Evolutionary conservation across 1,284 basidiomycete genomes (phyloP).

Genomic region (Chalciporus sp.): DNA sequence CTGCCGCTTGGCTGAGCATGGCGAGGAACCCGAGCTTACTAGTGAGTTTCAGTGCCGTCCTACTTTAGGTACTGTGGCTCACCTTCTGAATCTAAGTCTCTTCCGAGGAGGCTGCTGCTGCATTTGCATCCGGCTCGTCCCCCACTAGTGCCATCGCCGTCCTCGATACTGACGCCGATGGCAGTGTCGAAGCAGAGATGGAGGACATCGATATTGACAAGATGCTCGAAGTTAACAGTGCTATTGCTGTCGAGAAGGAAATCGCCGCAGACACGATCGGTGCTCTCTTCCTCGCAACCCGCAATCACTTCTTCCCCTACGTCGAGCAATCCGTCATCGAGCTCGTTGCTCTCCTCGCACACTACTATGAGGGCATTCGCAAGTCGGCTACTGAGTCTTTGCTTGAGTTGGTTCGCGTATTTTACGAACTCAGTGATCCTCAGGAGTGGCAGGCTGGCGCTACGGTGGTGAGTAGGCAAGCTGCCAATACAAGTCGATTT

Average conservation of each 20-base stretch:
- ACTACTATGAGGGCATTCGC: conserved; percentile 98
- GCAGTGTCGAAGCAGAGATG: conserved; percentile 69
- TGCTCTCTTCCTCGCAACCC: conserved; percentile 85
- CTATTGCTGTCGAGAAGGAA: conserved; percentile 99
- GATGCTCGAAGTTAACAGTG: conserved; percentile 90
- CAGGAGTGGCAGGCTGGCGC: conserved; percentile 83
- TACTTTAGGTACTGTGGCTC: neutral
- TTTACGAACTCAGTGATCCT: conserved; percentile 87
- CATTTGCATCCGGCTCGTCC: conserved; percentile 74
- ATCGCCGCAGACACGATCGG: conserved; percentile 97
- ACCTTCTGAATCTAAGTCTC: conserved; percentile 40
- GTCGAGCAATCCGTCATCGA: conserved; percentile 81
- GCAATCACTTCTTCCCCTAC: conserved; percentile 87
- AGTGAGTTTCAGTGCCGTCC: conserved; percentile 36
- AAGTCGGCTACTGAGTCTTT: conserved; percentile 92
- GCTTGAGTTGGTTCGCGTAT: conserved; percentile 88
- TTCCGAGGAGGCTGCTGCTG: conserved; percentile 51
- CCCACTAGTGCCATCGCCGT: conserved; percentile 69
- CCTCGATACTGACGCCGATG: conserved; percentile 54
- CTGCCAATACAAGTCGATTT: neutral
- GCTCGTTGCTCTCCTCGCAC: conserved; percentile 80
- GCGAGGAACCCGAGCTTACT: conserved; percentile 55
- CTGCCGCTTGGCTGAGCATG: conserved; percentile 84
- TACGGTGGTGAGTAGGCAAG: conserved; percentile 49
- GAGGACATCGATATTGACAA: conserved; percentile 88